These are phyloP conservation scores for Aspergillus latus DNA, from an alignment of 2,329 filamentous ascomycete genomes.

Conservation along the genomic window DNA sequence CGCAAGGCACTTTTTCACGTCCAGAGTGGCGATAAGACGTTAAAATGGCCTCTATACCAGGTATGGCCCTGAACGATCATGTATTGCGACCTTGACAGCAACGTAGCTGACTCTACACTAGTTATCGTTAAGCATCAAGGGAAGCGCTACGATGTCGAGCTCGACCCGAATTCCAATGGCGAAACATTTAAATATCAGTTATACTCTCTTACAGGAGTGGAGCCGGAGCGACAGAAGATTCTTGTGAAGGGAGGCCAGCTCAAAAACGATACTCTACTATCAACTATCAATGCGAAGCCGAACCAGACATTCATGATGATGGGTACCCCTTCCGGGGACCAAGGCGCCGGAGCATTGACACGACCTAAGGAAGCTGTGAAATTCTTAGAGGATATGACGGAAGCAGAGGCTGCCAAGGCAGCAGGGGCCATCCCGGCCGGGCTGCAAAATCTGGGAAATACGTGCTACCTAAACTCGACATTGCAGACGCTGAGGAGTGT, in stretches of 20 bases:
- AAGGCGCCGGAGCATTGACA: constrained; percentile 59
- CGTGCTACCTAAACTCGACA: constrained; percentile 97
- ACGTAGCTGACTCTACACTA: constrained; percentile 42
- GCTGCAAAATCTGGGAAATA: constrained; percentile 90
- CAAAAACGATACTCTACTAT: constrained; percentile 89
- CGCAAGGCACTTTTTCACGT: constrained; percentile 2
- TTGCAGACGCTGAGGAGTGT: constrained; percentile 87
- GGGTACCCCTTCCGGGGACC: constrained; percentile 75
- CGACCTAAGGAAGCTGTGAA: constrained; percentile 76
- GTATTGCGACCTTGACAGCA: background rate
- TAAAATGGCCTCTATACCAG: constrained; percentile 57
- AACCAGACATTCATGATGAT: constrained; percentile 94
- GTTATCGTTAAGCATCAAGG: constrained; percentile 93
- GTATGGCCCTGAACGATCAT: constrained; percentile 38
- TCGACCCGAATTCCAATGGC: constrained; percentile 79
- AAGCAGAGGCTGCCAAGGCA: constrained; percentile 80
- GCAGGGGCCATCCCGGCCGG: constrained; percentile 85
- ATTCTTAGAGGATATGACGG: constrained; percentile 97
- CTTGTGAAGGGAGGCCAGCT: constrained; percentile 90
- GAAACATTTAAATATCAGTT: constrained; percentile 95
- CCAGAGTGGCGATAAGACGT: constrained; percentile 3
- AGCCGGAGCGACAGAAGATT: constrained; percentile 95
- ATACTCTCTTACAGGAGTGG: constrained; percentile 91
- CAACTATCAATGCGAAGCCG: constrained; percentile 78
- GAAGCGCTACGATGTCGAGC: constrained; percentile 91